A percentile compares a stretch with the other conserved stretches of the same genome.
Conservation (phyloP, 2,329 filamentous ascomycete genomes). For the Trichoderma endophyticum region DNA sequence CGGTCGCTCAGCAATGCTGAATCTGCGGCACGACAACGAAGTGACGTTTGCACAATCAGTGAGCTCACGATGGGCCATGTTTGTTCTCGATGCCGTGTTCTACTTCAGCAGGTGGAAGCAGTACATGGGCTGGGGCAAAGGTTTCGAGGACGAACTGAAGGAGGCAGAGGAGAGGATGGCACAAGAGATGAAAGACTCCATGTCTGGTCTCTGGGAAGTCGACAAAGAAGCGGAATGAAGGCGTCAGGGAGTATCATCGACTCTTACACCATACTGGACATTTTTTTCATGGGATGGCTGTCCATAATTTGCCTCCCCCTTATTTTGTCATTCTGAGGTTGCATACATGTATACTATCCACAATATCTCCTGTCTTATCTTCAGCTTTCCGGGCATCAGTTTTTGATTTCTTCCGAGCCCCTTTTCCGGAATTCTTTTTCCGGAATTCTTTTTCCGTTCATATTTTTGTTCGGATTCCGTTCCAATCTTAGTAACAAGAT, state of each 20-base stretch:
- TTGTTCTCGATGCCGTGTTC: conserved; percentile 14
- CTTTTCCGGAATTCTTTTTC: neutral
- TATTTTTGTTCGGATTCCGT: neutral
- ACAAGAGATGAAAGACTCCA: conserved; percentile 12
- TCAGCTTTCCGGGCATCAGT: neutral
- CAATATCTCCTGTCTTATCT: neutral
- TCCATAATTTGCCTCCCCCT: neutral
- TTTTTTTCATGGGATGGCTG: neutral
- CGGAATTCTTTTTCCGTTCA: neutral
- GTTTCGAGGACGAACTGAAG: conserved; percentile 11
- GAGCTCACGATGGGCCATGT: conserved; percentile 8
- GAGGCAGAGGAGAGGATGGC: conserved; percentile 17
- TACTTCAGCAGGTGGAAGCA: conserved; percentile 13
- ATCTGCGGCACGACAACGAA: neutral
- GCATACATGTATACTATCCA: neutral
- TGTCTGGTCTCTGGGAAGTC: conserved; percentile 8
- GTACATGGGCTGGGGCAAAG: conserved; percentile 15
- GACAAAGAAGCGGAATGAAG: neutral
- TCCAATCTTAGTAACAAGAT: neutral
- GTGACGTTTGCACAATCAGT: conserved; percentile 1
- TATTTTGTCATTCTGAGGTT: neutral
- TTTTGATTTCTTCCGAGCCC: neutral
- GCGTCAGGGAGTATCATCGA: no score
- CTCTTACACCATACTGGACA: neutral
- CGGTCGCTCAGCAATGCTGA: conserved; percentile 14